Evolutionary conservation across 192 early-diverging fungal genomes (phyloP), one percentile per base, ranked within the genome.

Genomic region (Gryganskiella cystojenkinii): DNA sequence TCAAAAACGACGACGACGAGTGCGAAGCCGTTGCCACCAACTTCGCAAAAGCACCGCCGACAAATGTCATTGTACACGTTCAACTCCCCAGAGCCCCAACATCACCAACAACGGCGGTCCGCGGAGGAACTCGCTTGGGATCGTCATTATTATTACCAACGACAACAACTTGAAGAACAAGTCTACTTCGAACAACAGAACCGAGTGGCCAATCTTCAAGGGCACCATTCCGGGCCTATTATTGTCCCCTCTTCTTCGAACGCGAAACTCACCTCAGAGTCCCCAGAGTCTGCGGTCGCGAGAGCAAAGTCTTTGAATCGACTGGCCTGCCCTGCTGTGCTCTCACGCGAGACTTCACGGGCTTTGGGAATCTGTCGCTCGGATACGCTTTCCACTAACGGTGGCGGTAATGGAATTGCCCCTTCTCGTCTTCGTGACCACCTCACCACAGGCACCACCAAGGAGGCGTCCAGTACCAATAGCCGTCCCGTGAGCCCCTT

Each of bases 51-150:
- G 4, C 61, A 63, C 31, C 62, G 51, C 25, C 45, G 62, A 52
- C 27, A 54, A 9, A 6, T 6, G 7, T 54, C 62, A 6, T 9
- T 54, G 19, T 25, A 31, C 49, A 27, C 4, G 33, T 27, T 43
- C 31, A 14, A 11, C 15, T 30, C 34, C 24, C 61, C 40, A 61
- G 7, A 30, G 59, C 59, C 24, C 0, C 59, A 43, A 19, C 27
- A 61, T 4, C 25, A 44, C 44, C 4, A 46, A 3, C 35, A 19
- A 47, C 47, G 11, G 13, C 50, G 47, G 35, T 42, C 74, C 15
- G 66, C 56, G 0, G 24, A 78, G 11, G 74, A 78, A 25, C 67
- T 78, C 11, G 74, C 74, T 6, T 78, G 74, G 74, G 66, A 78
- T 10, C 33, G 66, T 13, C 74, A 78, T 30, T 25, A 68, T 11